phyloP scores from a whole-genome alignment of 73 alveolate species.

The Symbiodinium pilosum region DNA sequence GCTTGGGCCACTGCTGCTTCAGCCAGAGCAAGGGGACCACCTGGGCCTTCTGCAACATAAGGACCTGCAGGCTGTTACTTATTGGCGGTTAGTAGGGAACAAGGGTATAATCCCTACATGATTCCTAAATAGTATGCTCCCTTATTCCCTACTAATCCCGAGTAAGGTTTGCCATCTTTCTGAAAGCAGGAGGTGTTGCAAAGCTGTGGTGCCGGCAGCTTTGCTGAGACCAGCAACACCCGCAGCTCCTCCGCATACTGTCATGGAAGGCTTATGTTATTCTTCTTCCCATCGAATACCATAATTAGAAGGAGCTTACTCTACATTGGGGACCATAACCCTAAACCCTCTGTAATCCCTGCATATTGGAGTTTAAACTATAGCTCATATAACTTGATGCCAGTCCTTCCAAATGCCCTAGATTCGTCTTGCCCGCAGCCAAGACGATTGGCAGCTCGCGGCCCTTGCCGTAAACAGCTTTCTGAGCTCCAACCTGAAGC shows the following conservation, averaged over 20 bases:
- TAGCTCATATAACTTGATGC: too few species aligned
- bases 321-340: too few species aligned
- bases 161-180: not conserved
- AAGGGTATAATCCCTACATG: too few species aligned
- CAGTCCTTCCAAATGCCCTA: slow-evolving; percentile 93
- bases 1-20: slow-evolving; percentile 26
- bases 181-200: not conserved
- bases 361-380: too few species aligned
- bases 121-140: too few species aligned
- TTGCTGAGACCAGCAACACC: slow-evolving; percentile 92
- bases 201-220: not conserved
- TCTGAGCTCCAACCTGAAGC: slow-evolving; percentile 79
- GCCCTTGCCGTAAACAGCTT: slow-evolving; percentile 86
- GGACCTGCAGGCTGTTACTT: not conserved
- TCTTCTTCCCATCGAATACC: too few species aligned
- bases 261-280: too few species aligned
- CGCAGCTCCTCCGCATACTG: slow-evolving; percentile 67
- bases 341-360: too few species aligned
- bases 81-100: too few species aligned
- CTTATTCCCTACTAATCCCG: too few species aligned
- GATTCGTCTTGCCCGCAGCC: slow-evolving; percentile 91
- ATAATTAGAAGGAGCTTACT: too few species aligned
- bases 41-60: slow-evolving; percentile 55
- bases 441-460: not conserved
- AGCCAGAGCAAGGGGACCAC: slow-evolving; percentile 70